Evolutionary conservation across 192 early-diverging fungal species (phyloP), one percentile per base, ranked within the genome.

Genomic region (Diversispora epigaea): DNA sequence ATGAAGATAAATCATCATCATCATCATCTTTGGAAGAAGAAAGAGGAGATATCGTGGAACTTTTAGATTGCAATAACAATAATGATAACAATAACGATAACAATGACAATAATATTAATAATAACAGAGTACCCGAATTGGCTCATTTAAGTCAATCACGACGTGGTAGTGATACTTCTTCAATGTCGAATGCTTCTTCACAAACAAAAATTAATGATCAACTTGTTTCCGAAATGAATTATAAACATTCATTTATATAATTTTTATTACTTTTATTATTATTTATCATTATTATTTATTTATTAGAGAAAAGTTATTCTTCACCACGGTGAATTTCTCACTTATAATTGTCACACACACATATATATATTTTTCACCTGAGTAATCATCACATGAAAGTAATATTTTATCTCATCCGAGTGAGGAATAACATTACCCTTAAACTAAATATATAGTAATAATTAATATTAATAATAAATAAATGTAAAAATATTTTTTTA

Each of bases 161-260:
- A 67, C 64, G 64, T 67, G 64, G 64, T 47, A 67, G 64, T 47
- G 14, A 45, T 12, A 67, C 64, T 47, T 67, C 64, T 10, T 47
- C 45, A 4, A 67, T 67, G 64, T 46, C 64, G 21, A 45, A 47
- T 47, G 45, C 64, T 47, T 41, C 64, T 25, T 67, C 44, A 22
- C 64, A 67, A 67, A 67, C 64, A 25, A 67, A 67, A 47, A 67
- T 21, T 22, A 67, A 67, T 67, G 40, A 67, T 67, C 19, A 67
- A 5, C 8, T 44, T 67, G 11, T 39, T 47, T 2, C 17, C 17
- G 45, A 47, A 47, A 12, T 22, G 19, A 46, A 46, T 47, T n/a
- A 47, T 19, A 66, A 66, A 66, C 41, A 66, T 4, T 22, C 64
- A 22, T 67, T 67, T 67, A 67, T 67, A 47, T 67, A 46, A 66